phyloP scores from a whole-genome alignment of 164 flowering plant species.

The Taxillus chinensis region DNA sequence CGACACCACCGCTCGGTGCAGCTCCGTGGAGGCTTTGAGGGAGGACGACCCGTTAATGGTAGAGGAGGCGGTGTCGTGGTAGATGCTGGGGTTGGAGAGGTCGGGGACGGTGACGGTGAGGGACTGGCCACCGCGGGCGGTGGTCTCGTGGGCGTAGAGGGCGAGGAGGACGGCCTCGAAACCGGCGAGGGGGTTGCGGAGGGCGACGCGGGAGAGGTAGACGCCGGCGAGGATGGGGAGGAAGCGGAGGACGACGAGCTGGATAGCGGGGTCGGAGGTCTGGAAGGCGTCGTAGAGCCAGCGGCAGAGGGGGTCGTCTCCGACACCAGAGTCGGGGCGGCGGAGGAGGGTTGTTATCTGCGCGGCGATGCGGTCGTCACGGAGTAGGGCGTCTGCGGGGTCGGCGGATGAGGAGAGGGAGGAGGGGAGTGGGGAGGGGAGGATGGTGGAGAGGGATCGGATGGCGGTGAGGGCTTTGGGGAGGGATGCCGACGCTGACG shows the following conservation, averaged over 20 bases:
- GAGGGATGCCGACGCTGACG: slow-evolving; percentile 16
- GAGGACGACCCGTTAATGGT: slow-evolving; percentile 17
- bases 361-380: slow-evolving; percentile 30
- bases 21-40: slow-evolving; percentile 15
- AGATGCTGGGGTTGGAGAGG: slow-evolving; percentile 56
- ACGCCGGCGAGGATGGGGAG: slow-evolving; percentile 59
- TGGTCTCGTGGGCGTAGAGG: slow-evolving; percentile 63
- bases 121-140: slow-evolving; percentile 45
- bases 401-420: slow-evolving; percentile 24
- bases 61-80: slow-evolving; percentile 41
- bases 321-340: slow-evolving; percentile 62
- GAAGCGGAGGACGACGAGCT: slow-evolving; percentile 62
- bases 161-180: slow-evolving; percentile 83
- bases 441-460: slow-evolving; percentile 33
- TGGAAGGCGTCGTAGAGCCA: slow-evolving; percentile 98
- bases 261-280: slow-evolving; percentile 53
- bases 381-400: slow-evolving; percentile 48
- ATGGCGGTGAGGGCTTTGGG: slow-evolving; percentile 41
- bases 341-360: slow-evolving; percentile 51
- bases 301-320: slow-evolving; percentile 74
- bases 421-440: slow-evolving; percentile 33
- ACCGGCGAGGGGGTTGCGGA: slow-evolving; percentile 52
- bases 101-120: slow-evolving; percentile 55
- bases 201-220: slow-evolving; percentile 59
- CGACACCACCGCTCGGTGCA: slow-evolving; percentile 56